Percentiles rank a stretch among this genome's conserved stretches.
These are phyloP conservation scores for Podospora comata DNA, from an alignment of 495 filamentous ascomycete genomes.

Conservation along the genomic window DNA sequence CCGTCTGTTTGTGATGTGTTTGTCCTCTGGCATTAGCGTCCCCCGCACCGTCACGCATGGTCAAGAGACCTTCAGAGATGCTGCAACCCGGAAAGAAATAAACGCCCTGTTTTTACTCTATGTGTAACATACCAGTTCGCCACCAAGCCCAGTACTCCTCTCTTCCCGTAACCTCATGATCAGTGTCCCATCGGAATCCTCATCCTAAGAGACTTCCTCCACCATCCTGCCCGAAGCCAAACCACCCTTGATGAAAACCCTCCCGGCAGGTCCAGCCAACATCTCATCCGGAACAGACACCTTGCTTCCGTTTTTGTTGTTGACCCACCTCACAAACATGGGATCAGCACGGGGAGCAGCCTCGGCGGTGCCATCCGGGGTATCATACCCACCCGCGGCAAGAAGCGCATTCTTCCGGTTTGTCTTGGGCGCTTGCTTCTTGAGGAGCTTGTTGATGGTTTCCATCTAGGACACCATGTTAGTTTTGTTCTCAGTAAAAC, in stretches of 20 bases:
- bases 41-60: neutral
- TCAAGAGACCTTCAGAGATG: neutral
- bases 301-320: constrained; percentile 61
- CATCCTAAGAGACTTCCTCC: constrained; percentile 34
- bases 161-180: neutral
- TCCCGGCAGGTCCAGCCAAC: constrained; percentile 65
- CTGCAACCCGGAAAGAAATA: neutral
- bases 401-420: constrained; percentile 46
- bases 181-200: neutral
- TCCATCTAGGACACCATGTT: constrained; percentile 64
- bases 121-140: neutral
- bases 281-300: constrained; percentile 81
- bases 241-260: constrained; percentile 48
- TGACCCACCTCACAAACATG: constrained; percentile 75
- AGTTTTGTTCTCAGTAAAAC: neutral
- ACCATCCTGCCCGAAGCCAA: constrained; percentile 40
- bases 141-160: neutral
- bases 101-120: neutral
- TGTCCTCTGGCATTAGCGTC: neutral
- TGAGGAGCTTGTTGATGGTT: constrained; percentile 94
- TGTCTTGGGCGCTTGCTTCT: constrained; percentile 88
- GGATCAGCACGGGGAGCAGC: constrained; percentile 55
- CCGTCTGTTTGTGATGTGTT: too few relatives aligned
- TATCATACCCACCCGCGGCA: constrained; percentile 49
- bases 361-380: constrained; percentile 41